These are phyloP conservation scores for Botrytis fabae DNA, from an alignment of 2,329 filamentous ascomycete species.

Conservation along the genomic window DNA sequence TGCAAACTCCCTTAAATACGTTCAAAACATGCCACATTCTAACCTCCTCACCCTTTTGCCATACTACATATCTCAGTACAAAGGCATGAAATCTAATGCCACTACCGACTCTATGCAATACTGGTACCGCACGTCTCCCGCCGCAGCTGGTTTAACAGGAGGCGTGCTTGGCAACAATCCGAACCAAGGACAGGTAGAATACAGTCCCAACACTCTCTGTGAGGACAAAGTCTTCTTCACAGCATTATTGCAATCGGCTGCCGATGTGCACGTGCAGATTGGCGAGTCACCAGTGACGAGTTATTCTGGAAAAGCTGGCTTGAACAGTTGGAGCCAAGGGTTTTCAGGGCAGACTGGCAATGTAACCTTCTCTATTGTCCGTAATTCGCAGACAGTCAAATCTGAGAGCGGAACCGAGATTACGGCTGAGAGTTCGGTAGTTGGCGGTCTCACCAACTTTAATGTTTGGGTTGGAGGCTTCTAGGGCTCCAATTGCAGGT, in stretches of 20 bases:
- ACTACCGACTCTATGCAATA: slow-evolving; percentile 43
- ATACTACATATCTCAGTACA: slow-evolving; percentile 52
- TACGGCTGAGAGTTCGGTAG: slow-evolving; percentile 27
- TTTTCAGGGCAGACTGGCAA: slow-evolving; percentile 41
- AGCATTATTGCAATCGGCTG: slow-evolving; percentile 37
- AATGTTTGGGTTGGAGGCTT: slow-evolving; percentile 38
- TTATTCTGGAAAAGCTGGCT: slow-evolving; percentile 27
- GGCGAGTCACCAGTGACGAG: slow-evolving; percentile 31
- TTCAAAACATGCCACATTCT: slow-evolving; percentile 50
- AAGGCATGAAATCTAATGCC: slow-evolving; percentile 43
- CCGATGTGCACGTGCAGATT: slow-evolving; percentile 40
- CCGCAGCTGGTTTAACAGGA: slow-evolving; percentile 39
- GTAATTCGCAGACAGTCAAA: slow-evolving; percentile 30
- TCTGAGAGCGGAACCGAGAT: slow-evolving; percentile 36
- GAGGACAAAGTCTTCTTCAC: slow-evolving; percentile 38
- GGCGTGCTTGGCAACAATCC: slow-evolving; percentile 41
- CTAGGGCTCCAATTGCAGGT: slow-evolving; percentile 19
- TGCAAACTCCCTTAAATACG: slow-evolving; percentile 49
- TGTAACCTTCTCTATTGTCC: slow-evolving; percentile 38
- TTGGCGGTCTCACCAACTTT: slow-evolving; percentile 34
- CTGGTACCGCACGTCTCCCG: slow-evolving; percentile 47
- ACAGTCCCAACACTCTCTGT: slow-evolving; percentile 40
- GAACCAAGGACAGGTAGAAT: slow-evolving; percentile 29
- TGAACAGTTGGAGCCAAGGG: slow-evolving; percentile 36
- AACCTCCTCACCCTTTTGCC: slow-evolving; percentile 52